These are phyloP conservation scores for Arthrobotrys megalospora DNA, from an alignment of 2,329 filamentous ascomycete genomes.

Conservation along the genomic window DNA sequence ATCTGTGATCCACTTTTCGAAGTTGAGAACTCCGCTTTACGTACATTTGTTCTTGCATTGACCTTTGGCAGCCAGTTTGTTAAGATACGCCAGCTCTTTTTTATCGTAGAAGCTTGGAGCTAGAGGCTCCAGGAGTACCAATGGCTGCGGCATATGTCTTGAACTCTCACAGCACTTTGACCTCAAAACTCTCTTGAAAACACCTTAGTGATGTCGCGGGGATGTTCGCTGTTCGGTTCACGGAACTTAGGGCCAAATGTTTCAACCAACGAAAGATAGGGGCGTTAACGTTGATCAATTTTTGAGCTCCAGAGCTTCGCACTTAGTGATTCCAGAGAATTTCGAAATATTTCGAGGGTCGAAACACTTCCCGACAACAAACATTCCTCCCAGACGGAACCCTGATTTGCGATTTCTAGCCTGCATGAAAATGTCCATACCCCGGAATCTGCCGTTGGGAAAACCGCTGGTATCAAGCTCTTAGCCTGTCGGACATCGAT, in stretches of 20 bases:
- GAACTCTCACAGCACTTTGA: slow-evolving; percentile 15
- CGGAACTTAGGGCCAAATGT: neutral
- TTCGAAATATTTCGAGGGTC: too few relatives aligned
- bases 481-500: slow-evolving; percentile 8
- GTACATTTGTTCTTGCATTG: neutral
- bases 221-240: slow-evolving; percentile 14
- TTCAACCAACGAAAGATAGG: neutral
- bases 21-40: neutral
- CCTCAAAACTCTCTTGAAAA: neutral
- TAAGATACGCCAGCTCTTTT: neutral
- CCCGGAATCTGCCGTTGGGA: slow-evolving; percentile 11
- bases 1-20: slow-evolving; percentile 15
- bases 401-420: neutral
- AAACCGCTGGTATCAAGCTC: neutral
- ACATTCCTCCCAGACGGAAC: slow-evolving; percentile 6
- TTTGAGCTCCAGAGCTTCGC: neutral
- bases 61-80: neutral
- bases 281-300: neutral
- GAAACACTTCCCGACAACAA: neutral
- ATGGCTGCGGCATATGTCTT: neutral
- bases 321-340: neutral
- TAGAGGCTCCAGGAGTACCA: neutral
- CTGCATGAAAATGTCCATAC: neutral
- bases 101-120: neutral
- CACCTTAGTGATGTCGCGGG: neutral